Base-by-base conservation (phyloP, 2,329 filamentous ascomycete species). In the Cryoendolithus antarcticus region DNA sequence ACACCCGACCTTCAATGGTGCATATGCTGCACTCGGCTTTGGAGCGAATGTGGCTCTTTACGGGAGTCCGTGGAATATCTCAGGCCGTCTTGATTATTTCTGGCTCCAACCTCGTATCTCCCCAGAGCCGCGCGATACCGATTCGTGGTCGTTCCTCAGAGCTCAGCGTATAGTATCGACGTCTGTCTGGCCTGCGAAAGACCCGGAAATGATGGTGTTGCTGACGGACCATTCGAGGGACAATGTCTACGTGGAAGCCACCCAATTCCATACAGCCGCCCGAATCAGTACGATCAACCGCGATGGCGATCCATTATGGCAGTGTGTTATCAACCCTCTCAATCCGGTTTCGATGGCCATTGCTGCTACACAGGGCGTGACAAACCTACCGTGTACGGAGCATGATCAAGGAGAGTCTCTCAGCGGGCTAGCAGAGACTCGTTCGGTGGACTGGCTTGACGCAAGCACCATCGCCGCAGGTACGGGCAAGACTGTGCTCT, bases 381-480 rank as follows among this genome's bases (percentile, higher is more conserved):
- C 24, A 27, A 27, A 27, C 24, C 24, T 27, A 27, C 24, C 24
- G 24, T 27, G 24, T 27, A 27, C 6, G 24, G 24, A 27, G 7
- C 24, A 27, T 27, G 24, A 27, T 27, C 24, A 27, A 27, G 24
- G 24, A 54, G 49, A 29, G 34, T 37, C 6, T 61, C 52, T 55
- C 42, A 54, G 35, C 30, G 31, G 36, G 33, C 40, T 40, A 38
- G 1, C 29, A 37, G 29, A 32, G 29, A 10, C 27, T 19, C 43
- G 34, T 27, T 36, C 28, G 12, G 11, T 29, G 30, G 32, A 19
- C 12, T 64, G 60, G 60, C 45, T 61, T 2, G 51, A 47, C 1
- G 44, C 48, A 8, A 57, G 45, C 6, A 52, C 52, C 5, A 30
- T 64, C 12, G 51, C 52, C 2, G 40, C 56, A 2, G 61, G 61